Conservation (phyloP, 1,284 basidiomycete genomes). For the Tylopilus sp. region DNA sequence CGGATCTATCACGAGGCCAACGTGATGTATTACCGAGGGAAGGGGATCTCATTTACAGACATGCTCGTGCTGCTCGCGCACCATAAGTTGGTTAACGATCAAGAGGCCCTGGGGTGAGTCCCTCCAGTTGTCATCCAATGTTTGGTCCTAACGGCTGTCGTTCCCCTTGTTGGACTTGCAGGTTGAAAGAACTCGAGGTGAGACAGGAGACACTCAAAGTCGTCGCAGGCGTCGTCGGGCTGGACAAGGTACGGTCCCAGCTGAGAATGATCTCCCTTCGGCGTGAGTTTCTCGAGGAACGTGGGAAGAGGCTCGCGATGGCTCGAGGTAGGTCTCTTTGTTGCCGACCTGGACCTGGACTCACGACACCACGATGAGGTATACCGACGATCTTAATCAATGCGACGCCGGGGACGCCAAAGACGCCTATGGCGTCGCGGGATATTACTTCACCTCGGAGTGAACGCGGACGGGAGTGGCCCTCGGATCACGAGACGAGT, state of each 20-base stretch:
- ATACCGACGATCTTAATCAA: constrained; percentile 79
- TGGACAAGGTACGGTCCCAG: constrained; percentile 86
- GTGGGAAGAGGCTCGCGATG: constrained; percentile 44
- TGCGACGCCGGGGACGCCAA: constrained; percentile 59
- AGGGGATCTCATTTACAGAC: constrained; percentile 91
- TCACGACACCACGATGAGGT: not conserved
- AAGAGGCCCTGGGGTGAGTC: constrained; percentile 85
- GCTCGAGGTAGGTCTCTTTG: constrained; percentile 43
- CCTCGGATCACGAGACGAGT: constrained; percentile 47
- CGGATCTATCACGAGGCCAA: constrained; percentile 89
- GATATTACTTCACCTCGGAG: constrained; percentile 66
- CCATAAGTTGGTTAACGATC: constrained; percentile 93
- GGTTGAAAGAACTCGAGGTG: constrained; percentile 84
- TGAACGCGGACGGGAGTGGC: constrained; percentile 43
- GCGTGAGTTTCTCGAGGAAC: constrained; percentile 68
- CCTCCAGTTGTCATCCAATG: not conserved
- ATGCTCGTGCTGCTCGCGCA: constrained; percentile 94
- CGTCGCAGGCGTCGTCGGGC: constrained; percentile 85
- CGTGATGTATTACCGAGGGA: constrained; percentile 75
- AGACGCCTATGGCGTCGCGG: constrained; percentile 47
- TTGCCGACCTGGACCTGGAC: not conserved
- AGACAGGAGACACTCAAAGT: constrained; percentile 83
- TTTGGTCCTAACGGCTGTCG: not conserved
- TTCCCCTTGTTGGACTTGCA: constrained; percentile 42
- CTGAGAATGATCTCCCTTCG: constrained; percentile 82